Conservation (phyloP, 2,329 filamentous ascomycete species). For the Monilinia vaccinii-corymbosi region DNA sequence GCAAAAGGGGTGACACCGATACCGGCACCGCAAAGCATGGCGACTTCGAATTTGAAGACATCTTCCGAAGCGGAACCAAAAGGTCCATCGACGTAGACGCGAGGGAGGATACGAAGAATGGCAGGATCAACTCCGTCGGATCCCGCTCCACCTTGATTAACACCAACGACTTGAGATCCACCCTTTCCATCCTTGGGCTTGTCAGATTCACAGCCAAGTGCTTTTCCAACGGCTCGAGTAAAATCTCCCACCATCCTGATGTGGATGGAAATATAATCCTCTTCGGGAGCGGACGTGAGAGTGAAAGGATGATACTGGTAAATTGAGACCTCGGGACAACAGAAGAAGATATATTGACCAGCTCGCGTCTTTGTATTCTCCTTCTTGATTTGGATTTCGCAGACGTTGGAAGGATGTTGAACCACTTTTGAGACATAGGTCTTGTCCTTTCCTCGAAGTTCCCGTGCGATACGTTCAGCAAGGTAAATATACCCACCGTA, state of each 20-base stretch:
- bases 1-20: conserved; percentile 84
- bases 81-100: conserved; percentile 75
- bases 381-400: conserved; percentile 89
- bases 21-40: conserved; percentile 70
- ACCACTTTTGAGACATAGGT: conserved; percentile 84
- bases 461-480: conserved; percentile 67
- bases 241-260: conserved; percentile 78
- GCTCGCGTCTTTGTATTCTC: conserved; percentile 73
- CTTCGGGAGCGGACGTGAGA: conserved; percentile 76
- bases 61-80: conserved; percentile 83
- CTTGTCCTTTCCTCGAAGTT: conserved; percentile 71
- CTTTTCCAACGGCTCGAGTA: conserved; percentile 58
- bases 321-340: conserved; percentile 74
- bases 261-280: conserved; percentile 84
- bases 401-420: conserved; percentile 80
- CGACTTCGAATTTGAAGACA: conserved; percentile 80
- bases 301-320: conserved; percentile 90
- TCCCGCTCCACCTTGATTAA: conserved; percentile 44
- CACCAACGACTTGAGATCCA: conserved; percentile 59
- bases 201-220: conserved; percentile 68
- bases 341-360: conserved; percentile 83
- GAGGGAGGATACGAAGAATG: conserved; percentile 63
- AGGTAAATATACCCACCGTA: conserved; percentile 75
- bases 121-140: conserved; percentile 54
- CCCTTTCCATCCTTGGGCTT: conserved; percentile 39